Evolutionary conservation across 2,329 filamentous ascomycete genomes (phyloP).

Genomic region (Sporothrix brasiliensis): DNA sequence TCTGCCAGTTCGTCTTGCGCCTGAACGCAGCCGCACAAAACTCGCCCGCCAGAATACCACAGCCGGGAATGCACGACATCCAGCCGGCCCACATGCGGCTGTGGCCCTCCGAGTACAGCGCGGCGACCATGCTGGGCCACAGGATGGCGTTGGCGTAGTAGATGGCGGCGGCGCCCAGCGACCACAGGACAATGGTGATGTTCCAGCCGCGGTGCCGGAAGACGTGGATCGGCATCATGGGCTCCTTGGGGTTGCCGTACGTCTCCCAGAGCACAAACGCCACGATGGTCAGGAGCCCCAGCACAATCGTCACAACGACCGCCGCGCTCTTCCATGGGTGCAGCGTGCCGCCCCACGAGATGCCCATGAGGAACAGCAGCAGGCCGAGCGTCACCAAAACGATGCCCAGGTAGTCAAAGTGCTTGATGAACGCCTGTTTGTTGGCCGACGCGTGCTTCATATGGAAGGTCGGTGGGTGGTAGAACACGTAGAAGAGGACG

Average conservation of each 20-base stretch:
- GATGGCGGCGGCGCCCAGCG: conserved; percentile 44
- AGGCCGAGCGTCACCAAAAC: conserved; percentile 41
- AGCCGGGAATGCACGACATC: conserved; percentile 39
- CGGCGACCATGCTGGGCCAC: conserved; percentile 44
- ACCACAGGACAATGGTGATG: conserved; percentile 41
- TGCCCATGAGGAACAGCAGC: conserved; percentile 41
- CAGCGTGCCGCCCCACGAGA: conserved; percentile 42
- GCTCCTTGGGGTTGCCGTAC: conserved; percentile 42
- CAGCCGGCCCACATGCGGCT: conserved; percentile 38
- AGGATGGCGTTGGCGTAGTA: conserved; percentile 47
- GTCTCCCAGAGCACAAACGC: conserved; percentile 22
- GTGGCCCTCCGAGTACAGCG: conserved; percentile 40
- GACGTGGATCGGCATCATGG: conserved; percentile 45
- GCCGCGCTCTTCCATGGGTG: conserved; percentile 43
- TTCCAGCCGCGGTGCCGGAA: conserved; percentile 45
- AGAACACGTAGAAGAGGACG: conserved; percentile 42
- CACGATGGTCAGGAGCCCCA: conserved; percentile 8
- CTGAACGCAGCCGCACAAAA: conserved; percentile 39
- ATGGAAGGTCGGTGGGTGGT: conserved; percentile 43
- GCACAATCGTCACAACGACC: conserved; percentile 40
- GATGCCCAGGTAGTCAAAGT: conserved; percentile 44
- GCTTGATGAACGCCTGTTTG: conserved; percentile 38
- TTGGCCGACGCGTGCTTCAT: conserved; percentile 41
- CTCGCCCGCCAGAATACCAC: conserved; percentile 40
- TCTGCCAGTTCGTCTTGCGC: conserved; percentile 40